Conservation (phyloP, 1,139 yeast species). For the Dujonia santamariae region DNA sequence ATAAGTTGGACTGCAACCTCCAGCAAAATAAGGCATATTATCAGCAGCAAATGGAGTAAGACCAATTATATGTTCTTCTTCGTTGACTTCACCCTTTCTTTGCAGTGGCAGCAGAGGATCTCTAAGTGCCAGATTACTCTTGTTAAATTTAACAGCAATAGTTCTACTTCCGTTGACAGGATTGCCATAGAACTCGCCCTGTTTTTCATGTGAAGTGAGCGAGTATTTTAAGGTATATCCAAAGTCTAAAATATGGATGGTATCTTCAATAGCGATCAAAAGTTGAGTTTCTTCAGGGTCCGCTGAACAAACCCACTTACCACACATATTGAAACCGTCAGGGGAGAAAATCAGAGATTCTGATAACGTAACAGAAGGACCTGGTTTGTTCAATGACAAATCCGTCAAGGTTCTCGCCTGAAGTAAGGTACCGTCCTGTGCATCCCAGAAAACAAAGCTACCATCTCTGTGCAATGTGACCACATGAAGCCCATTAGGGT, state of each 20-base stretch:
- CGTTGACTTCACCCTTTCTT: constrained; percentile 9
- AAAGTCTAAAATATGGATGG: constrained; percentile 66
- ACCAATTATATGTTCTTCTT: constrained; percentile 22
- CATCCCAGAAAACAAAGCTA: constrained; percentile 90
- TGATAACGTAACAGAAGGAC: constrained; percentile 17
- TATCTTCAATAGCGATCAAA: constrained; percentile 66
- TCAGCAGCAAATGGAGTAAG: constrained; percentile 34
- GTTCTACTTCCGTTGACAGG: constrained; percentile 49
- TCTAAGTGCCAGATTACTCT: background rate
- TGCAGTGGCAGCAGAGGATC: no score
- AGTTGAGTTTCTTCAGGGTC: constrained; percentile 81
- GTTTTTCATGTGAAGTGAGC: constrained; percentile 77
- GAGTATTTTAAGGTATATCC: constrained; percentile 80
- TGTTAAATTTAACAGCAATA: constrained; percentile 24
- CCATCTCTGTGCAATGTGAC: constrained; percentile 80
- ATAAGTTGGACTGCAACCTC: constrained; percentile 65
- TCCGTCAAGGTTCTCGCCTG: constrained; percentile 75
- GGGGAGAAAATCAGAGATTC: background rate
- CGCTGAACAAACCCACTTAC: constrained; percentile 26
- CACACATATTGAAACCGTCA: constrained; percentile 33
- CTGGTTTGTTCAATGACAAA: constrained; percentile 58
- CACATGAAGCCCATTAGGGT: constrained; percentile 88
- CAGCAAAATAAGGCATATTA: constrained; percentile 60
- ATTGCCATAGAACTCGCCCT: constrained; percentile 70
- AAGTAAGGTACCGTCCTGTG: constrained; percentile 66